Base-by-base conservation (phyloP, 345 rosid species). In the Eutrema yunnanense region DNA sequence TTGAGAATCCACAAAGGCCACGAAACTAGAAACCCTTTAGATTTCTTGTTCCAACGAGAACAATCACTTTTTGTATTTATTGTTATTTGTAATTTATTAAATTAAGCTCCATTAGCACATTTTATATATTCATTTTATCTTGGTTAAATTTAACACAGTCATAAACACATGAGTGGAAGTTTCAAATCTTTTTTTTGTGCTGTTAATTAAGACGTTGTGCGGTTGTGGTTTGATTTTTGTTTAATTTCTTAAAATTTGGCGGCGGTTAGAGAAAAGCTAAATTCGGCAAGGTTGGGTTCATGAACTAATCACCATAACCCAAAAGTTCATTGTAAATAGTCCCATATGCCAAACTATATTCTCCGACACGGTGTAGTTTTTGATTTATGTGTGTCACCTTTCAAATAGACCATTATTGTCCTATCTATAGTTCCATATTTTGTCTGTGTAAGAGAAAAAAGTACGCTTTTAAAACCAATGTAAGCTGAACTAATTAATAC, bases 1-100 rank as follows among this genome's bases (percentile, higher is more conserved):
- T 71, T 71, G 72, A 77, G 62, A 57, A 41, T 64, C 68, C 55
- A 71, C 80, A 76, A 76, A 64, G 76, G 80, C 34, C 80, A 71
- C 41, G 55, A 64, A 48, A 16, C 27, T 71, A 41, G 40, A 56
- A 64, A 57, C 67, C 67, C 57, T 77, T 77, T 65, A 77, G 72
- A 58, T 64, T 64, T 48, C 72, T 71, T 77, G 72, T 71, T 48
- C 41, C 80, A 43, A 71, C 76, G 64, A 67, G 61, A 56, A 71
- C 76, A 64, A 56, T 50, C 61, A 76, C 75, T 47, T 62, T 69
- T 37, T 53, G n/a, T 56, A 9, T 46, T 5, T 32, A 62, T 7
- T 26, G 38, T 32, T 48, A 8, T 19, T 27, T 50, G 12, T 1
- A 6, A 7, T 16, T 12, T 67, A 38, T 48, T 68, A 36, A 68